phyloP scores from a whole-genome alignment of 371 early-diverging fungal species.

The Haplosporangium sp. region DNA sequence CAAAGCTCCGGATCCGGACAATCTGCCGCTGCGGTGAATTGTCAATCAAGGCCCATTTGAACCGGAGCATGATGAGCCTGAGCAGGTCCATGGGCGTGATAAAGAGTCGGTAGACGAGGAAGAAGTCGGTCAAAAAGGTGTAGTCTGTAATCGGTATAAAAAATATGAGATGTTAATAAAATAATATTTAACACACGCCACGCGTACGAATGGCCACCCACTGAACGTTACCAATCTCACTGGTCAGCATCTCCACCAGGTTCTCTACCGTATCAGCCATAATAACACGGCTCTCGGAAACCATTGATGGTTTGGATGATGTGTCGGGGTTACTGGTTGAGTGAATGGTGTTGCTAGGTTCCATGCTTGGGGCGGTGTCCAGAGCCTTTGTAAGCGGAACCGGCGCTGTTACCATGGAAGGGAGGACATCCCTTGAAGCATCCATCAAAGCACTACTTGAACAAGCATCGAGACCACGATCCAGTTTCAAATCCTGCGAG shows the following conservation, averaged over 20 bases:
- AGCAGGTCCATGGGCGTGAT: constrained; percentile 68
- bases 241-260: constrained; percentile 70
- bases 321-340: neutral
- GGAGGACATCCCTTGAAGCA: too few species aligned
- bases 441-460: too few species aligned
- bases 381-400: too few species aligned
- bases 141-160: constrained; percentile 60
- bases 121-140: constrained; percentile 78
- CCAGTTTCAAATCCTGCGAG: too few species aligned
- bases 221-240: constrained; percentile 65
- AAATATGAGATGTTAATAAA: neutral
- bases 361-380: too few species aligned
- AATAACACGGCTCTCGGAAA: constrained; percentile 41
- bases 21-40: constrained; percentile 66
- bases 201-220: too few species aligned
- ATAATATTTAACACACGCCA: constrained; percentile 2
- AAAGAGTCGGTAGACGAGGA: constrained; percentile 74
- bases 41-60: constrained; percentile 68
- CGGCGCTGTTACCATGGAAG: too few species aligned
- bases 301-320: neutral
- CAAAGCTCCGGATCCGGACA: constrained; percentile 74
- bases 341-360: neutral
- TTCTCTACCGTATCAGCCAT: constrained; percentile 74
- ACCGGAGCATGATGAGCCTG: constrained; percentile 67
- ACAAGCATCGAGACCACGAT: too few species aligned